A percentile compares a stretch with the other conserved stretches of the same genome.
These are phyloP conservation scores for Phytophthora europaea DNA, from an alignment of 352 stramenopile species.

Conservation along the genomic window DNA sequence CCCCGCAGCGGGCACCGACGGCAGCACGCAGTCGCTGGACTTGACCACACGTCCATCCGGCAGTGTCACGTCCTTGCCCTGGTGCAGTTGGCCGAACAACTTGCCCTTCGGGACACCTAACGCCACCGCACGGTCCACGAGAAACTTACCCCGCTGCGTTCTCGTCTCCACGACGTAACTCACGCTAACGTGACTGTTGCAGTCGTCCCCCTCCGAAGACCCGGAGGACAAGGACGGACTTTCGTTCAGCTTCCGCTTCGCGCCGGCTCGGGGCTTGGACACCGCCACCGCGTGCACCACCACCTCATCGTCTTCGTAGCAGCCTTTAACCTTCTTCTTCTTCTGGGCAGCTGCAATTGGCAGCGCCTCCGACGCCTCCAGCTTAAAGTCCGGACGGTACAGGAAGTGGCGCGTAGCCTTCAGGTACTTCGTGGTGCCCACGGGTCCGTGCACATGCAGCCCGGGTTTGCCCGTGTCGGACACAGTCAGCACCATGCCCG, in stretches of 20 bases:
- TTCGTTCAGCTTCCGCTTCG: constrained; percentile 72
- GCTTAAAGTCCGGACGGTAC: constrained; percentile 65
- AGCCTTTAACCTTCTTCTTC: constrained; percentile 23
- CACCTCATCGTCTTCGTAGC: constrained; percentile 72
- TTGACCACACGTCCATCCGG: constrained; percentile 68
- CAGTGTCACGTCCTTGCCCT: constrained; percentile 83
- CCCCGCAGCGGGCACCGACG: constrained; percentile 59
- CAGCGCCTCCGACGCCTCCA: constrained; percentile 54
- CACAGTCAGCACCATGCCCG: constrained; percentile 91
- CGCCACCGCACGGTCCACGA: constrained; percentile 74
- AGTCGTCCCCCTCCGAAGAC: constrained; percentile 11
- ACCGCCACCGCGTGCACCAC: constrained; percentile 57
- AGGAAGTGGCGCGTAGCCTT: constrained; percentile 89
- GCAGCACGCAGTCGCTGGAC: constrained; percentile 76
- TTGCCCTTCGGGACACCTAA: constrained; percentile 82
- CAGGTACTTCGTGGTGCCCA: constrained; percentile 73
- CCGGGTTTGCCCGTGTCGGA: constrained; percentile 87
- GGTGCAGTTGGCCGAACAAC: constrained; percentile 82
- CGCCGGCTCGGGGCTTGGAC: constrained; percentile 38
- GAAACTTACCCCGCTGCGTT: constrained; percentile 79
- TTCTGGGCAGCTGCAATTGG: constrained; percentile 2
- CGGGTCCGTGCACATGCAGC: constrained; percentile 78
- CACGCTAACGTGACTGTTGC: constrained; percentile 51
- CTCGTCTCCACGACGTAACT: constrained; percentile 85
- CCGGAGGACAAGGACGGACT: constrained; percentile 16